phyloP scores from a whole-genome alignment of 257 asterid genomes.

The Solanum appendiculatum region DNA sequence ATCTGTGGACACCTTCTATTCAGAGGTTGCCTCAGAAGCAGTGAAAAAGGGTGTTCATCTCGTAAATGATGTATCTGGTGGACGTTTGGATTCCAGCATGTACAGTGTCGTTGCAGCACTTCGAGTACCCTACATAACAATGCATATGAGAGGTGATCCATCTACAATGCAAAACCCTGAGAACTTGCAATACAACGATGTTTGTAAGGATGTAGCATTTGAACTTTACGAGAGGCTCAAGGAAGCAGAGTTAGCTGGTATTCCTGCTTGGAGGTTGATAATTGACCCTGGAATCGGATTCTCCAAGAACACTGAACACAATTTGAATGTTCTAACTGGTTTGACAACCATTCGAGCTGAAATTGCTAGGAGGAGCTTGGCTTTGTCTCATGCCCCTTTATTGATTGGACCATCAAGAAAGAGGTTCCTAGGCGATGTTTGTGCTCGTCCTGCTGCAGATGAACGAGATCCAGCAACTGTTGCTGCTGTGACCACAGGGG shows the following conservation, averaged over 20 bases:
- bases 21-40: constrained; percentile 76
- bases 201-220: constrained; percentile 53
- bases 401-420: constrained; percentile 82
- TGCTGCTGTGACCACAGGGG: constrained; percentile 55
- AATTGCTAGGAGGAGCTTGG: constrained; percentile 54
- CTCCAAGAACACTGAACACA: constrained; percentile 73
- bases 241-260: constrained; percentile 71
- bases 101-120: constrained; percentile 42
- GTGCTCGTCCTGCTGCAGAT: constrained; percentile 32
- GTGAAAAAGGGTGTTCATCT: constrained; percentile 62
- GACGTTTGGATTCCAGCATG: constrained; percentile 53
- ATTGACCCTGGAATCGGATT: constrained; percentile 89
- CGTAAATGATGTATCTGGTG: constrained; percentile 77
- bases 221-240: constrained; percentile 43
- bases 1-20: constrained; percentile 74
- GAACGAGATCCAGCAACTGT: constrained; percentile 80
- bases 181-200: constrained; percentile 45
- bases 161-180: constrained; percentile 67
- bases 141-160: constrained; percentile 97
- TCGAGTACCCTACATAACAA: constrained; percentile 53
- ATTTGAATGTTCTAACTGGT: constrained; percentile 56
- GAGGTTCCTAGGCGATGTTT: constrained; percentile 81
- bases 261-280: constrained; percentile 93
- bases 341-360: constrained; percentile 40
- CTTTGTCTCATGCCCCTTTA: constrained; percentile 58